A percentile compares a stretch with the other conserved stretches of the same genome.
phyloP scores from a whole-genome alignment of 768 basidiomycete genomes.

The Lentinula sp. region DNA sequence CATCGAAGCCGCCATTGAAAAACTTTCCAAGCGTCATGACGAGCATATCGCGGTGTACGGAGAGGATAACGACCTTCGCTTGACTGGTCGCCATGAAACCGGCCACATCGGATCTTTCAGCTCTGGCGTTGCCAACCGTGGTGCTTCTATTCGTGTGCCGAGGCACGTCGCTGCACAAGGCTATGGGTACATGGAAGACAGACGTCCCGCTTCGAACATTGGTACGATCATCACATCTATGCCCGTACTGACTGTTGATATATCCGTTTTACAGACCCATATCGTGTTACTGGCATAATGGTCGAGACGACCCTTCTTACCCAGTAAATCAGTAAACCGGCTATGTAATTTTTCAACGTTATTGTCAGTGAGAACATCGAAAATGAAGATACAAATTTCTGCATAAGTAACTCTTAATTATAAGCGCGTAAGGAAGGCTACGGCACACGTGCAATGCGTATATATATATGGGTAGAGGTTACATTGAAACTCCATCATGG shows the following conservation, averaged over 20 bases:
- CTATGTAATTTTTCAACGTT: slow-evolving; percentile 28
- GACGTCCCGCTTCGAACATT: slow-evolving; percentile 97
- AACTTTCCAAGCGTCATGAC: slow-evolving; percentile 82
- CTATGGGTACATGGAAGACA: slow-evolving; percentile 93
- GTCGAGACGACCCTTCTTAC: slow-evolving; percentile 77
- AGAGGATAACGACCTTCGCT: slow-evolving; percentile 93
- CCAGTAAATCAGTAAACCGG: slow-evolving; percentile 20
- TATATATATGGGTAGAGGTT: no score
- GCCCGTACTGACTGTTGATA: background rate
- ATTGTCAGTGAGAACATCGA: background rate
- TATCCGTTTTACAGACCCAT: slow-evolving; percentile 60
- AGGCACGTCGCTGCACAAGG: slow-evolving; percentile 90
- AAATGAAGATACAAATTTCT: no score
- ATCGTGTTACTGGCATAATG: slow-evolving; percentile 86
- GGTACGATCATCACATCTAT: slow-evolving; percentile 43
- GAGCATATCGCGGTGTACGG: slow-evolving; percentile 98
- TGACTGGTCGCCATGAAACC: slow-evolving; percentile 97
- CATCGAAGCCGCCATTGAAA: slow-evolving; percentile 92
- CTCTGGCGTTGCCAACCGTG: slow-evolving; percentile 96
- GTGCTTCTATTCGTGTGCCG: slow-evolving; percentile 94
- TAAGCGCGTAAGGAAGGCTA: no score
- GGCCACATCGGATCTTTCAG: slow-evolving; percentile 89
- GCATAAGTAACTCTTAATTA: no score
- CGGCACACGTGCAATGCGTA: no score
- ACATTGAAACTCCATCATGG: slow-evolving; percentile 13